Evolutionary conservation across 2,329 filamentous ascomycete species (phyloP).

Genomic region (Rhexocercosporidium sp.): DNA sequence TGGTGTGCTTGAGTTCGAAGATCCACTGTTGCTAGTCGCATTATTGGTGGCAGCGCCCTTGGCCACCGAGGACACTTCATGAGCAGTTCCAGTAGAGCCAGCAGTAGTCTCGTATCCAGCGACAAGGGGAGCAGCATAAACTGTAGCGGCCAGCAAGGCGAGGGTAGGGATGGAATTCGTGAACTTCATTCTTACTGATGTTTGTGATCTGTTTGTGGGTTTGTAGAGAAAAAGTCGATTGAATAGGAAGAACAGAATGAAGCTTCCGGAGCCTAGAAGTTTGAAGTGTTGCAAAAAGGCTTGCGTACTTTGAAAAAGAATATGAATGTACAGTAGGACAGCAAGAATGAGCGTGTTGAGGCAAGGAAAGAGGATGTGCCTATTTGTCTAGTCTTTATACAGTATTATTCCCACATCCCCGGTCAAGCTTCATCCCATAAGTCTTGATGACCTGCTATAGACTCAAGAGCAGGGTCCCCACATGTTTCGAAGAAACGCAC

Average conservation of each 20-base stretch:
- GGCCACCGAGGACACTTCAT: background rate
- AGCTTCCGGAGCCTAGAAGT: slow-evolving; percentile 13
- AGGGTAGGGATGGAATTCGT: background rate
- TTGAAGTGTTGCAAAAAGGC: no score
- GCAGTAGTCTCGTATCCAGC: background rate
- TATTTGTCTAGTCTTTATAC: background rate
- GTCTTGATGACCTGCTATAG: background rate
- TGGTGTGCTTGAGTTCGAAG: background rate
- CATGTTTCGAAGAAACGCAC: background rate
- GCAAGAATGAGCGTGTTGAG: background rate
- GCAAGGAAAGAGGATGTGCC: background rate
- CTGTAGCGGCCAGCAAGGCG: slow-evolving; percentile 4
- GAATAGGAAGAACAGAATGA: background rate
- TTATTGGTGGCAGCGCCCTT: background rate
- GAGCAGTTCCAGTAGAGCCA: background rate
- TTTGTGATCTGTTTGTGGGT: background rate
- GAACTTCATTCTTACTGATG: slow-evolving; percentile 1
- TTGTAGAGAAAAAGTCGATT: background rate
- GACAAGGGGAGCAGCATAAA: background rate
- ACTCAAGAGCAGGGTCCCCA: background rate
- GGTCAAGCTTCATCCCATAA: background rate
- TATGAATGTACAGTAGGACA: slow-evolving; percentile 6
- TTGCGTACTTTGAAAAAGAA: slow-evolving; percentile 6
- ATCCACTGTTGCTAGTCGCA: background rate
- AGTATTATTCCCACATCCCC: background rate